Evolutionary conservation across 805 yeast genomes (phyloP).

Genomic region (Maudiozyma pseudohumilis): DNA sequence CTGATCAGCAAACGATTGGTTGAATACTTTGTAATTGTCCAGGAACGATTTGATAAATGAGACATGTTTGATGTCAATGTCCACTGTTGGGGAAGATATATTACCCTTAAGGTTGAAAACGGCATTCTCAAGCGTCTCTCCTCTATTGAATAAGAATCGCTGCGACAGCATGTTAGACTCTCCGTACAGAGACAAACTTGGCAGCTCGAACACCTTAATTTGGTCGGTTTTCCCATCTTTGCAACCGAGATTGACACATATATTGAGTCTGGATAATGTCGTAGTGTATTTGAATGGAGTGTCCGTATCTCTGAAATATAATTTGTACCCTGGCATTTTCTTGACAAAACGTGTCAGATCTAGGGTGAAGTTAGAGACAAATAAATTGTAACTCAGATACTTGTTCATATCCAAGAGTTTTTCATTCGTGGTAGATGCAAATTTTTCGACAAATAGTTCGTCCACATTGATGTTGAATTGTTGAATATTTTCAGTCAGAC

Average conservation of each 20-base stretch:
- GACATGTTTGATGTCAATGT: conserved; percentile 33
- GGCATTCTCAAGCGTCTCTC: conserved; percentile 22
- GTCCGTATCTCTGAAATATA: conserved; percentile 33
- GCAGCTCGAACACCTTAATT: conserved; percentile 27
- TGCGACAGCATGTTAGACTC: conserved; percentile 33
- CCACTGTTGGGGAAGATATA: conserved; percentile 37
- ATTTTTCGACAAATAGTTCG: conserved; percentile 13
- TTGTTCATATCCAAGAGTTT: conserved; percentile 15
- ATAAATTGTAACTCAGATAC: conserved; percentile 16
- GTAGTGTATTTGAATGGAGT: conserved; percentile 33
- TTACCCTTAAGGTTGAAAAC: conserved; percentile 31
- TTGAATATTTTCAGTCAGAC: conserved; percentile 6
- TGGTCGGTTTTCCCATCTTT: conserved; percentile 6
- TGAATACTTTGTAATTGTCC: conserved; percentile 22
- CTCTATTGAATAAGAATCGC: conserved; percentile 22
- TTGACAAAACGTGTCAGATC: conserved; percentile 23
- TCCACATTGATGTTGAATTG: conserved; percentile 19
- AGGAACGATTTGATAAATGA: conserved; percentile 29
- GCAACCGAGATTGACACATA: conserved; percentile 22
- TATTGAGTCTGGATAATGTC: conserved; percentile 31
- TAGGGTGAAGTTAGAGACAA: conserved; percentile 20
- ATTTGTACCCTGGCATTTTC: conserved; percentile 39
- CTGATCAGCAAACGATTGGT: conserved; percentile 11
- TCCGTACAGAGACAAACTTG: conserved; percentile 31
- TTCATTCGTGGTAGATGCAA: conserved; percentile 16